Evolutionary conservation across 2,329 filamentous ascomycete genomes (phyloP).

Genomic region (Rachicladosporium sp.): DNA sequence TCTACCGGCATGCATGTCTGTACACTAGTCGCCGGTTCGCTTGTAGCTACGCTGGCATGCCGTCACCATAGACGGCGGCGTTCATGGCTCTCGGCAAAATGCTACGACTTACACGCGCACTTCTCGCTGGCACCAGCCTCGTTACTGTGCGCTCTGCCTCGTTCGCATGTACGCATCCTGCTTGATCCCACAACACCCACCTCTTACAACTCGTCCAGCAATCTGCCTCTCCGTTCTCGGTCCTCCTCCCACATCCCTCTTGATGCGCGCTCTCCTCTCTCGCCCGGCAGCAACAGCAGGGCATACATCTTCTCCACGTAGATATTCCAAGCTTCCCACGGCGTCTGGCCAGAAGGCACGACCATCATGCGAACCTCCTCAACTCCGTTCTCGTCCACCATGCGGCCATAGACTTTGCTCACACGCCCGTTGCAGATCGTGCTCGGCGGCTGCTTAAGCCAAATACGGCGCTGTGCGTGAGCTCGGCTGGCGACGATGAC

Average conservation of each 20-base stretch:
- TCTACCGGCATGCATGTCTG: too few relatives aligned
- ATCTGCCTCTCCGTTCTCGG: background rate
- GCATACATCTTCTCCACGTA: background rate
- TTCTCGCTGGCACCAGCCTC: too few relatives aligned
- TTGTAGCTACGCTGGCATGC: too few relatives aligned
- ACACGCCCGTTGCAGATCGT: background rate
- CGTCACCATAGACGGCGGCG: too few relatives aligned
- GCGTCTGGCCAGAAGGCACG: background rate
- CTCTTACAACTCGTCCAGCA: slow-evolving; percentile 2
- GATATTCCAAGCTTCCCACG: background rate
- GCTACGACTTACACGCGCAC: too few relatives aligned
- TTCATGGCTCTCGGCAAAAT: too few relatives aligned
- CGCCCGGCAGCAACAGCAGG: background rate
- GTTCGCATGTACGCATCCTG: background rate
- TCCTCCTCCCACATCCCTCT: background rate
- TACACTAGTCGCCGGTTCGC: too few relatives aligned
- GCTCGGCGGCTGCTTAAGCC: background rate
- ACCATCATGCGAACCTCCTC: background rate
- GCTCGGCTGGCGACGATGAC: slow-evolving; percentile 1
- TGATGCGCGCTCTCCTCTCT: background rate
- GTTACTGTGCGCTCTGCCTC: too few relatives aligned
- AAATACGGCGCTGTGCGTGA: slow-evolving; percentile 1
- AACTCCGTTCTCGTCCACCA: background rate
- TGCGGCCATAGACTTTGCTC: background rate
- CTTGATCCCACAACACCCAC: background rate